Base-by-base conservation (phyloP, 352 stramenopile genomes). In the Phytophthora hibernalis region DNA sequence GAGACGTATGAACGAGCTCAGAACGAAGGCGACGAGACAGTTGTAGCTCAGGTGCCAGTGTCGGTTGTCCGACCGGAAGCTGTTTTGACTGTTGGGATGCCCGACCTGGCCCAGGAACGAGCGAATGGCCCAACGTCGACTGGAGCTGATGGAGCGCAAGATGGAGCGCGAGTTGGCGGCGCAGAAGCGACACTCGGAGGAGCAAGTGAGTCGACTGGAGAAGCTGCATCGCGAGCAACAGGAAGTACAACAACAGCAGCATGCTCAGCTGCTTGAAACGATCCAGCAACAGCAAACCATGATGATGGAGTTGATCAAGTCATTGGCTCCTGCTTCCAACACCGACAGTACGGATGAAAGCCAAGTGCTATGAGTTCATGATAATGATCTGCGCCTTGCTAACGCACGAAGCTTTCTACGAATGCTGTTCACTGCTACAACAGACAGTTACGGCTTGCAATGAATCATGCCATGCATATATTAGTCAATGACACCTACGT, bases 251-350 rank as follows among this genome's bases (percentile, higher is more conserved):
- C 64, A 74, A 48, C 31, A 62, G n/a, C 65, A 73, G 21, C 55
- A 74, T 28, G 44, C 67, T 0, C 69, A 74, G 31, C 22, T 70
- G 5, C 54, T 77, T 2, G 54, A 37, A 3, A 77, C 62, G 12
- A 74, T 77, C 31, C 53, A 74, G 54, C 69, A 74, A 30, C 69
- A 77, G 16, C 69, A 77, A 24, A 50, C 31, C 16, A 74, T 62
- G 58, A 77, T 77, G 43, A 31, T 73, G 7, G 64, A 77, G 2
- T 10, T 77, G 13, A 72, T 77, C 50, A 70, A 70, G 35, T 54
- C 65, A 26, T 45, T 68, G 37, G 33, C 22, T 28, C 60, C n/a
- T n/a, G n/a, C n/a, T n/a, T n/a, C 51, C 8, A 20, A 6, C 37
- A n/a, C n/a, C n/a, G n/a, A n/a, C n/a, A n/a, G n/a, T n/a, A n/a